Evolutionary conservation across 2,329 filamentous ascomycete species (phyloP), one percentile per base, ranked within the genome.

Genomic region (Blumeriella jaapii): DNA sequence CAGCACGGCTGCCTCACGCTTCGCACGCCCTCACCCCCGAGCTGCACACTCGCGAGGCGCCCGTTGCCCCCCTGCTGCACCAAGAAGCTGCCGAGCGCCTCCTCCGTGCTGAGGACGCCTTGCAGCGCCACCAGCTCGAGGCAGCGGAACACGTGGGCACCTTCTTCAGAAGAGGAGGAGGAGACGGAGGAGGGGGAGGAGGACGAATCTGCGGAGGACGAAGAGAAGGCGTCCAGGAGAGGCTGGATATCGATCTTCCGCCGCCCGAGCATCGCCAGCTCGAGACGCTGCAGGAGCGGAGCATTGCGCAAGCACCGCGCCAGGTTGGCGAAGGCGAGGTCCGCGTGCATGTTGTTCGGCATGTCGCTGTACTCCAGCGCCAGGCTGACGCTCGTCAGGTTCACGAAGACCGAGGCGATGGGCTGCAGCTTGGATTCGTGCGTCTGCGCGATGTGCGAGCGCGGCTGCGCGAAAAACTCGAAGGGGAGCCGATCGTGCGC

Each of bases 1-100:
- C 58, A 57, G 13, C 59, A 57, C 3, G 55, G 46, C 44, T 62
- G 60, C 39, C 57, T 55, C 4, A 56, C 55, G 20, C 57, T 57
- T 25, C 58, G 59, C 9, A 62, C 46, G 4, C 64, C 64, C 12
- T 58, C 55, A 3, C 63, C 63, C 12, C 65, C 66, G 7, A 69
- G 56, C 3, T 62, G 61, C 6, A 68, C 48, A 1, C 59, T 55
- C 28, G 53, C 47, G 17, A 68, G 53, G 20, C 24, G 28, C 0
- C n/a, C n/a, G n/a, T n/a, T n/a, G n/a, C 59, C 61, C 8, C 56
- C 55, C 40, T 67, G 64, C 3, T 58, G 47, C 12, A 58, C 45
- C 14, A 69, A 39, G 40, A 68, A 68, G 5, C 52, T 44, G 13
- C 56, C 57, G 12, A 69, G 57, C 34, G 63, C 61, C 4, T 58